Evolutionary conservation across 1,284 basidiomycete species (phyloP), one percentile per base, ranked within the genome.

Genomic region (Cutaneotrichosporon cavernicola): DNA sequence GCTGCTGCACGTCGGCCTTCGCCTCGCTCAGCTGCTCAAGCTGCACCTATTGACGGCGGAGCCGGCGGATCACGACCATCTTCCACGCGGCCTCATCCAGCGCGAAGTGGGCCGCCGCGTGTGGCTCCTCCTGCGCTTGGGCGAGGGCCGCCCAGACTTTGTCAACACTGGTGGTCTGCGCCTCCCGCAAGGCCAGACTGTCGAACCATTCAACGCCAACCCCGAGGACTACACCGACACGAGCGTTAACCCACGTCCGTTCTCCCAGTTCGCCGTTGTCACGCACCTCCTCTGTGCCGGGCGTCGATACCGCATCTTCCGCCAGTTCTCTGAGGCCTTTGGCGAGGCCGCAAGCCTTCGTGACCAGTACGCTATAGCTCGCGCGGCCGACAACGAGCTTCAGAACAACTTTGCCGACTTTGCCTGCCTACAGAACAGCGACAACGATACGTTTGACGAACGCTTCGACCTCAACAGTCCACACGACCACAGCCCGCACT

Each of bases 301-400:
- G 2, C 58, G 68, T 2, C 65, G 68, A 2, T 69, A 66, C 63
- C 53, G 65, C 13, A 69, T 69, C 59, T 69, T 69, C 63, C 61
- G 68, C 22, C 68, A 66, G 63, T 69, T 69, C 36, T 64, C 65
- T 32, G 68, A 69, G 47, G 68, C 68, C 18, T 66, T 64, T 22
- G 61, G 58, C 30, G 65, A 66, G 34, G 68, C 68, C 3, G 60
- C 59, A n/a, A 60, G 61, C 30, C 61, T 69, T 34, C 56, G 65
- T 40, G 68, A 69, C 55, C 68, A 69, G 53, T 69, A 69, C 26
- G 46, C 58, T 11, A 66, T 69, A n/a, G 63, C 68, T 5, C 32
- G 58, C 8, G 65, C 65, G 11, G 68, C 68, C 0, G 62, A 65
- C 52, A 53, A 60, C 30, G 68, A 65, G 46, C 65, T 69, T 14